These are phyloP conservation scores for Podospora fimiseda DNA, from an alignment of 495 filamentous ascomycete genomes.

Conservation along the genomic window DNA sequence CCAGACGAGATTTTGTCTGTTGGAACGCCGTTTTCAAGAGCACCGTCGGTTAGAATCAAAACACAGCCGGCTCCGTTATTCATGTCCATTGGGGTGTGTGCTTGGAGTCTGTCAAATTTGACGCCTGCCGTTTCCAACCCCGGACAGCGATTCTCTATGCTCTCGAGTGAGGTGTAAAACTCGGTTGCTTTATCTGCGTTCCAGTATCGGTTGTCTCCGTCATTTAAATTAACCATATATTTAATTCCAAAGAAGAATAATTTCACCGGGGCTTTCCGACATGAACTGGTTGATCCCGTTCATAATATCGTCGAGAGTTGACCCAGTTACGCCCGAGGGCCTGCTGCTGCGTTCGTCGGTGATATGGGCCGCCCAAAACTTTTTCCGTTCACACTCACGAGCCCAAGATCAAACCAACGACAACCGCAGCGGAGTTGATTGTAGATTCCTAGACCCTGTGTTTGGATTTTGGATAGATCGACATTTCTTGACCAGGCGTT, in stretches of 20 bases:
- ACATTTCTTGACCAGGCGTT: not conserved
- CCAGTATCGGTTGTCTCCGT: conserved; percentile 2
- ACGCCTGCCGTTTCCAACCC: not conserved
- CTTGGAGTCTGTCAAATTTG: not conserved
- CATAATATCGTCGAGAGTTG: conserved; percentile 6
- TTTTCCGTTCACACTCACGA: not conserved
- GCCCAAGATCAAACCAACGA: conserved; percentile 14
- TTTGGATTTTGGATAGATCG: conserved; percentile 7
- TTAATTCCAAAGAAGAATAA: not conserved
- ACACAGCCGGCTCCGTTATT: conserved; percentile 15
- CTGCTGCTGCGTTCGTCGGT: not conserved
- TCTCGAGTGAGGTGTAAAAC: conserved; percentile 2
- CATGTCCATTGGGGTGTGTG: conserved; percentile 3
- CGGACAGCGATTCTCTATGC: conserved; percentile 13
- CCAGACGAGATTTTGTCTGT: not conserved
- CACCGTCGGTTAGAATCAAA: conserved; percentile 4
- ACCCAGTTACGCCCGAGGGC: conserved; percentile 3
- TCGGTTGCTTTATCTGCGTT: conserved; percentile 2
- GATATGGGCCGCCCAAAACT: conserved; percentile 10
- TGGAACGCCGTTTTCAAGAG: not conserved
- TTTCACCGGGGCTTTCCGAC: conserved; percentile 10
- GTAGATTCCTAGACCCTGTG: conserved; percentile 6
- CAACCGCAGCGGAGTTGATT: conserved; percentile 9
- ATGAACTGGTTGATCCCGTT: conserved; percentile 11
- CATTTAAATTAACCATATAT: conserved; percentile 6